phyloP scores from a whole-genome alignment of 106 monocot species.

The Apostasia shenzhenica region DNA sequence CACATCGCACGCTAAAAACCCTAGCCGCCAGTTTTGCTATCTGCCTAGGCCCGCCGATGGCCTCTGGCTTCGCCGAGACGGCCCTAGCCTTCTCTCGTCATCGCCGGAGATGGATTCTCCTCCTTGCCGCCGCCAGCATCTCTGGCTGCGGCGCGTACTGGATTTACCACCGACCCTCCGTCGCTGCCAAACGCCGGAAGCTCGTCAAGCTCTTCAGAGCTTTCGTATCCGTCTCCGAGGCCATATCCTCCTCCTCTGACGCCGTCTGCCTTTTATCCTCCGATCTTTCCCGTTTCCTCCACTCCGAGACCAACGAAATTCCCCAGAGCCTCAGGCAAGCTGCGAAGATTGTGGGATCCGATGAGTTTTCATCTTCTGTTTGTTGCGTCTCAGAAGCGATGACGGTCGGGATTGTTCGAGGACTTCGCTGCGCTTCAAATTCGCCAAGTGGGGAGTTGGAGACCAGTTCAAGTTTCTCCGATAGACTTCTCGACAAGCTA shows the following conservation, averaged over 20 bases:
- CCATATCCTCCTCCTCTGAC: constrained; percentile 40
- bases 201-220: constrained; percentile 27
- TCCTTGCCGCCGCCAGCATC: constrained; percentile 30
- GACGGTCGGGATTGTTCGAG: constrained; percentile 37
- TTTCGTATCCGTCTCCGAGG: constrained; percentile 27
- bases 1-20: neutral
- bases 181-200: constrained; percentile 18
- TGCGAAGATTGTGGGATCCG: constrained; percentile 48
- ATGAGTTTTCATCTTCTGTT: constrained; percentile 41
- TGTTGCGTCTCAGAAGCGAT: constrained; percentile 58
- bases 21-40: neutral
- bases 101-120: constrained; percentile 36
- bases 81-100: constrained; percentile 18
- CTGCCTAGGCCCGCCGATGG: neutral
- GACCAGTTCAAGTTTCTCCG: constrained; percentile 27
- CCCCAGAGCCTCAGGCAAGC: constrained; percentile 50
- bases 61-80: constrained; percentile 2
- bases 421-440: constrained; percentile 6
- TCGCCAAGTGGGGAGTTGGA: constrained; percentile 3
- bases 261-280: constrained; percentile 37
- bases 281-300: constrained; percentile 65
- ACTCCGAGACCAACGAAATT: constrained; percentile 58
- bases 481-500: constrained; percentile 42
- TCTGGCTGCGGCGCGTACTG: constrained; percentile 54
- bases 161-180: constrained; percentile 54